Percentiles rank a stretch among this genome's conserved stretches.
phyloP scores from a whole-genome alignment of 2,329 filamentous ascomycete species.

The Rhynchosporium graminicola region DNA sequence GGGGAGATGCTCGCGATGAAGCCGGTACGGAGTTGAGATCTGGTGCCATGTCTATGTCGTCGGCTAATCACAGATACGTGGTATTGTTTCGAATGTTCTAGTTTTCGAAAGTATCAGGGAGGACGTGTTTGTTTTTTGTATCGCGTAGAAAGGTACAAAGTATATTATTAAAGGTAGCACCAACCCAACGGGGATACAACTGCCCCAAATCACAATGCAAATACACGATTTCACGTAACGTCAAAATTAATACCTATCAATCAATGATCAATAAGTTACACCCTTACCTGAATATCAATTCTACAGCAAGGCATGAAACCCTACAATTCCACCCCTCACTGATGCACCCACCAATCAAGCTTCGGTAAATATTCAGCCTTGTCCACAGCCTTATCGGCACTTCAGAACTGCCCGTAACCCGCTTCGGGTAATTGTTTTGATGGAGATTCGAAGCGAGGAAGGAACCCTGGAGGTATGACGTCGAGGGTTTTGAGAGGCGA shows the following conservation, averaged over 20 bases:
- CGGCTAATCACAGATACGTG: not conserved
- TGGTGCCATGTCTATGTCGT: constrained; percentile 37
- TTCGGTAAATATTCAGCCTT: not conserved
- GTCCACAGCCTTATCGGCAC: constrained; percentile 7
- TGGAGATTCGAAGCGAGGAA: not conserved
- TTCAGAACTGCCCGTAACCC: not conserved
- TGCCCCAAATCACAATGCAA: too few relatives aligned
- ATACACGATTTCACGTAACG: too few relatives aligned
- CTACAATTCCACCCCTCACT: not conserved
- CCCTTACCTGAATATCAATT: not conserved
- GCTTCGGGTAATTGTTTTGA: constrained; percentile 16
- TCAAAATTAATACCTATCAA: too few relatives aligned
- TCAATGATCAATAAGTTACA: too few relatives aligned
- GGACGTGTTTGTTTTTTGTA: too few relatives aligned
- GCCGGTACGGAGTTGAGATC: constrained; percentile 41
- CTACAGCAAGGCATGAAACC: not conserved
- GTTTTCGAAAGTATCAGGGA: too few relatives aligned
- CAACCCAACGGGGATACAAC: too few relatives aligned
- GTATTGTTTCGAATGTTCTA: constrained; percentile 4
- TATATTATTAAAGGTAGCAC: too few relatives aligned
- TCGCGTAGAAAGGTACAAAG: too few relatives aligned
- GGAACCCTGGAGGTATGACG: constrained; percentile 7
- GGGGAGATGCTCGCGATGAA: constrained; percentile 36
- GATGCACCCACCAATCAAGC: not conserved
- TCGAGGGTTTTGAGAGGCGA: constrained; percentile 7